Conservation (phyloP, 352 stramenopile species). For the Phytophthora fragariaefolia region DNA sequence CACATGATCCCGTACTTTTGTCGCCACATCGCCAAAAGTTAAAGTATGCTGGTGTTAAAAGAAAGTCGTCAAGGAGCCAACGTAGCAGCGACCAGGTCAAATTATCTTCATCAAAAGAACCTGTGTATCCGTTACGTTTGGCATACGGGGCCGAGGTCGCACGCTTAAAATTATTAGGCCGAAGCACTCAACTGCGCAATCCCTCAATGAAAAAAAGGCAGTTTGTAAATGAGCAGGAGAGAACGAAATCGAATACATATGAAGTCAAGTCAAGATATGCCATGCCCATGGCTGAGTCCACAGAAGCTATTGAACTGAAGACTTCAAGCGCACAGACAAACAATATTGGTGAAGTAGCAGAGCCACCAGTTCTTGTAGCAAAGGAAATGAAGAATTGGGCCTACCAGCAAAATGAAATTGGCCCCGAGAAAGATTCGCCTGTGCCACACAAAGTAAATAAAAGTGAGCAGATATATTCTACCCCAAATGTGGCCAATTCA, state of each 20-base stretch:
- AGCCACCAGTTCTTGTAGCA: background rate
- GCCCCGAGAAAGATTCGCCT: constrained; percentile 24
- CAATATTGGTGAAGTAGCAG: background rate
- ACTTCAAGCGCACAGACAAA: constrained; percentile 30
- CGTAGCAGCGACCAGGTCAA: background rate
- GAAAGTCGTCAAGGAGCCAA: constrained; percentile 7
- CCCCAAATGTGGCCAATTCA: background rate
- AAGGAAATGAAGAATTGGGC: constrained; percentile 4
- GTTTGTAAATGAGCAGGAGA: constrained; percentile 19
- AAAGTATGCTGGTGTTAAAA: constrained; percentile 2
- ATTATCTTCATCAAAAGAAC: constrained; percentile 5
- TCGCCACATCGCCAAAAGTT: background rate
- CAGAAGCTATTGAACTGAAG: constrained; percentile 18
- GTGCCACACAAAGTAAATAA: constrained; percentile 7
- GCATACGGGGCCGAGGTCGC: constrained; percentile 24
- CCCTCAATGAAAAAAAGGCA: constrained; percentile 27
- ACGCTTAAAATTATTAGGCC: constrained; percentile 35
- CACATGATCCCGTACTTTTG: background rate
- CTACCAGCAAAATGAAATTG: constrained; percentile 6
- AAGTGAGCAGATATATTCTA: background rate
- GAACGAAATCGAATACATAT: background rate
- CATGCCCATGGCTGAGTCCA: background rate
- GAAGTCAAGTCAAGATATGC: background rate
- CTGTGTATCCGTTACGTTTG: constrained; percentile 26
- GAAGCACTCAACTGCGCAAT: constrained; percentile 19